Conservation (phyloP, 1,284 basidiomycete genomes). For the Sparassis latifolia region DNA sequence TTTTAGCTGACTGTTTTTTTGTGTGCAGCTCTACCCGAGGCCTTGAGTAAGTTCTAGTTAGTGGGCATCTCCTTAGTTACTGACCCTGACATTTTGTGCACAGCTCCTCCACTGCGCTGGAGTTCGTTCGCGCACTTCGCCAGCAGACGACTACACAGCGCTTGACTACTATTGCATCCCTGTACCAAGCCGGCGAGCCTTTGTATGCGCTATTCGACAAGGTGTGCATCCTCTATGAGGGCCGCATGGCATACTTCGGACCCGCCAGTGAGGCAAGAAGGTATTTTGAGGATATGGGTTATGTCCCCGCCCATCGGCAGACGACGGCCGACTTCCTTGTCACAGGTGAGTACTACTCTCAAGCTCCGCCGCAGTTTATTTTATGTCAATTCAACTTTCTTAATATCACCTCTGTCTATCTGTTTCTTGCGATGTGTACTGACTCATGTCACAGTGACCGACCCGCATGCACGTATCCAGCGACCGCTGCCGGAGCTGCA, state of each 20-base stretch:
- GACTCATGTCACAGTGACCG: conserved; percentile 31
- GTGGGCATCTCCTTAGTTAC: not conserved
- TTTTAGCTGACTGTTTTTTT: not conserved
- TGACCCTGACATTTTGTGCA: conserved; percentile 16
- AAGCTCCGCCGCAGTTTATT: not conserved
- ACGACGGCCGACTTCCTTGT: conserved; percentile 55
- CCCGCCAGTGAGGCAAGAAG: conserved; percentile 40
- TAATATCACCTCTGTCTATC: not conserved
- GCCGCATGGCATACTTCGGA: conserved; percentile 57
- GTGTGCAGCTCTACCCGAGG: conserved; percentile 41
- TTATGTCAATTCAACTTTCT: not conserved
- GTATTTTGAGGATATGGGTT: conserved; percentile 58
- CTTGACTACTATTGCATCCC: conserved; percentile 43
- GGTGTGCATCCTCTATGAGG: conserved; percentile 55
- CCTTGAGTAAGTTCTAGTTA: conserved; percentile 14
- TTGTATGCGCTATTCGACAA: conserved; percentile 49
- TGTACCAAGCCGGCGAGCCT: conserved; percentile 52
- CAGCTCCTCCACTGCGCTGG: conserved; percentile 47
- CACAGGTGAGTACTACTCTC: conserved; percentile 19
- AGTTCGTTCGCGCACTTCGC: conserved; percentile 46
- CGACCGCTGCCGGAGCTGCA: conserved; percentile 28
- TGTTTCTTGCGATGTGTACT: not conserved
- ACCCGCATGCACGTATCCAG: conserved; percentile 34
- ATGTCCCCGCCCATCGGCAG: conserved; percentile 41
- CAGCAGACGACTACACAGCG: conserved; percentile 42